Percentiles rank a stretch among this genome's conserved stretches.
These are phyloP conservation scores for Fusarium austroafricanum DNA, from an alignment of 2,329 filamentous ascomycete genomes.

Conservation along the genomic window DNA sequence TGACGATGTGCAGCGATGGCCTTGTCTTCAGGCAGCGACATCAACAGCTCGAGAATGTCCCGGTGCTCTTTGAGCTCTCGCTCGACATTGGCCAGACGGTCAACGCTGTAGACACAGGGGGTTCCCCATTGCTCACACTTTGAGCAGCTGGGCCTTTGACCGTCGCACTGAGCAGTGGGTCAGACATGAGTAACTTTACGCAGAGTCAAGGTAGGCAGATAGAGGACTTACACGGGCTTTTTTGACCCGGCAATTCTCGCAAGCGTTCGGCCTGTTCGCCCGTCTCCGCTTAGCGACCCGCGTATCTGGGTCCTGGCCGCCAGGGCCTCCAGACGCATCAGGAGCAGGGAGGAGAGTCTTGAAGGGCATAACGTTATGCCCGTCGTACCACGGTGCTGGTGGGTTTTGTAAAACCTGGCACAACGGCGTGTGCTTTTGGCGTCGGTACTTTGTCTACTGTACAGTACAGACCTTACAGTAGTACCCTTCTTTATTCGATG, in stretches of 20 bases:
- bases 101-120: conserved; percentile 18
- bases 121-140: conserved; percentile 26
- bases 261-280: conserved; percentile 29
- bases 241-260: conserved; percentile 29
- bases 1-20: conserved; percentile 12
- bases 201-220: neutral
- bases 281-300: conserved; percentile 17
- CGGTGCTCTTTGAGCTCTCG: conserved; percentile 27
- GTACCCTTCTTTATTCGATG: too few species aligned
- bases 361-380: neutral
- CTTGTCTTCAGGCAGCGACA: conserved; percentile 16
- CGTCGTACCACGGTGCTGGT: too few species aligned
- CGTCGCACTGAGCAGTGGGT: conserved; percentile 28
- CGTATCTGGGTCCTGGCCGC: conserved; percentile 13
- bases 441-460: too few species aligned
- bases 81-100: conserved; percentile 25
- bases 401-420: too few species aligned
- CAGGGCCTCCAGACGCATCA: neutral
- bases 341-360: conserved; percentile 20
- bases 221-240: conserved; percentile 31
- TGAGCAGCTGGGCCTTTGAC: conserved; percentile 23
- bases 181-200: neutral
- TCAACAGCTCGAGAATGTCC: conserved; percentile 21
- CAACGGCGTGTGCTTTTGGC: too few species aligned
- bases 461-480: too few species aligned